phyloP scores from a whole-genome alignment of 208 protist species.

The Leishmania major region DNA sequence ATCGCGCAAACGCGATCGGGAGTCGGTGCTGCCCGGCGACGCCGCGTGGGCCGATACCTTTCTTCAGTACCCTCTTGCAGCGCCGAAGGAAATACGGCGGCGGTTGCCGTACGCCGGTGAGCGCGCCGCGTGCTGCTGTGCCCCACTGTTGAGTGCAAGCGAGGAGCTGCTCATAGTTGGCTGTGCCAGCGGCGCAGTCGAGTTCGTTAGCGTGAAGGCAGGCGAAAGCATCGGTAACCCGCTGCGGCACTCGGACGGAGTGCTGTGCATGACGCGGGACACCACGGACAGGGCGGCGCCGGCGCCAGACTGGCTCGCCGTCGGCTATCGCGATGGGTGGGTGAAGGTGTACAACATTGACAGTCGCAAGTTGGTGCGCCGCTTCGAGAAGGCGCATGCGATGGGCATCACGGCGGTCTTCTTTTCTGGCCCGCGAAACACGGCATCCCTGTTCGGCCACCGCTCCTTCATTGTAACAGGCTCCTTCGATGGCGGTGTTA shows the following conservation, averaged over 20 bases:
- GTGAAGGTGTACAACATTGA: slow-evolving; percentile 82
- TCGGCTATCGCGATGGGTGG: slow-evolving; percentile 82
- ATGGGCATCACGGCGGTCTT: slow-evolving; percentile 65
- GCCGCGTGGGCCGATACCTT: slow-evolving; percentile 33
- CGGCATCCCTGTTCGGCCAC: slow-evolving; percentile 49
- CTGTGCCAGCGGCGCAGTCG: slow-evolving; percentile 60
- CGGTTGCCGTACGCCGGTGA: slow-evolving; percentile 42
- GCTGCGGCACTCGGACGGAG: slow-evolving; percentile 57
- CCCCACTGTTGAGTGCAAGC: slow-evolving; percentile 13
- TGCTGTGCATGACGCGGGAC: slow-evolving; percentile 48
- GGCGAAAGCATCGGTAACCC: slow-evolving; percentile 32
- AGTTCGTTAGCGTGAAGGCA: slow-evolving; percentile 46
- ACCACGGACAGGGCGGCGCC: slow-evolving; percentile 16
- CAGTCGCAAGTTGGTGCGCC: slow-evolving; percentile 69
- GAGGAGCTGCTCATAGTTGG: slow-evolving; percentile 50
- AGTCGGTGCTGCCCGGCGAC: slow-evolving; percentile 3
- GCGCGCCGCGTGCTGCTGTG: slow-evolving; percentile 36
- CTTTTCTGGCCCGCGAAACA: slow-evolving; percentile 50
- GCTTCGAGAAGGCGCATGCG: slow-evolving; percentile 63
- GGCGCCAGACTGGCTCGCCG: slow-evolving; percentile 55
- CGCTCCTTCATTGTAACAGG: slow-evolving; percentile 56
- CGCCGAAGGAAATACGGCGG: slow-evolving; percentile 32
- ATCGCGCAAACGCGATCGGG: slow-evolving; percentile 20
- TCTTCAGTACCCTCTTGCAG: slow-evolving; percentile 36
- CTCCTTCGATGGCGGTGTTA: slow-evolving; percentile 68